These are phyloP conservation scores for Cicer chorassanicum DNA, from an alignment of 306 rosid genomes.

Conservation along the genomic window DNA sequence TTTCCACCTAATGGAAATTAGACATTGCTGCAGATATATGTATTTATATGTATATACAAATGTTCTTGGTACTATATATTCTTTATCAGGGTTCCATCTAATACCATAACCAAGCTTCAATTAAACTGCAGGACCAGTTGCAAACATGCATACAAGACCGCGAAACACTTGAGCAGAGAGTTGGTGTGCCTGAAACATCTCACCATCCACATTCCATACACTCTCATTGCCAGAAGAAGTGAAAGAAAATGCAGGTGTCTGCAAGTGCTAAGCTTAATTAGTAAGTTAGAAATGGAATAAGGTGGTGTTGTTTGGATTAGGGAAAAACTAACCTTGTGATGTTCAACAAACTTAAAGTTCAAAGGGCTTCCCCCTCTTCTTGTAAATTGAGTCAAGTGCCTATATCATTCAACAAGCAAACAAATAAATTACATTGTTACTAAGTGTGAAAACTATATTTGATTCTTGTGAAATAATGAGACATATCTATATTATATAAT, in stretches of 20 bases:
- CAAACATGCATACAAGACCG: constrained; percentile 84
- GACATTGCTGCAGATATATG: constrained; percentile 7
- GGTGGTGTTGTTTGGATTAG: not conserved
- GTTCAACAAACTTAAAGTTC: constrained; percentile 85
- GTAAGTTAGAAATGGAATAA: not conserved
- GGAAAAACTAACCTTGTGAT: constrained; percentile 70
- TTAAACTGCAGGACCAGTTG: constrained; percentile 85
- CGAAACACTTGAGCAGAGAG: constrained; percentile 89
- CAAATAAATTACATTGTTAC: constrained; percentile 19
- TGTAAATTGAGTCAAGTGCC: constrained; percentile 92
- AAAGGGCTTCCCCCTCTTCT: constrained; percentile 83
- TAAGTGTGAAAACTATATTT: constrained; percentile 16
- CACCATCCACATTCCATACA: constrained; percentile 92
- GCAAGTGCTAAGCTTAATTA: constrained; percentile 4
- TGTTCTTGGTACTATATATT: constrained; percentile 29
- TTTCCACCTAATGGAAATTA: constrained; percentile 8
- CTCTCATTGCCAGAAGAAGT: constrained; percentile 80
- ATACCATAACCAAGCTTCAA: constrained; percentile 33
- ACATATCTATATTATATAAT: not conserved
- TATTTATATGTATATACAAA: constrained; percentile 6
- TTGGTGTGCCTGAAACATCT: constrained; percentile 80
- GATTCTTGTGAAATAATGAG: not conserved
- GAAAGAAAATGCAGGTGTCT: constrained; percentile 85
- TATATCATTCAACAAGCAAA: constrained; percentile 46
- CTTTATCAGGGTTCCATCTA: constrained; percentile 29